phyloP scores from a whole-genome alignment of 1,139 yeast species.

The Blastobotrys proliferans region DNA sequence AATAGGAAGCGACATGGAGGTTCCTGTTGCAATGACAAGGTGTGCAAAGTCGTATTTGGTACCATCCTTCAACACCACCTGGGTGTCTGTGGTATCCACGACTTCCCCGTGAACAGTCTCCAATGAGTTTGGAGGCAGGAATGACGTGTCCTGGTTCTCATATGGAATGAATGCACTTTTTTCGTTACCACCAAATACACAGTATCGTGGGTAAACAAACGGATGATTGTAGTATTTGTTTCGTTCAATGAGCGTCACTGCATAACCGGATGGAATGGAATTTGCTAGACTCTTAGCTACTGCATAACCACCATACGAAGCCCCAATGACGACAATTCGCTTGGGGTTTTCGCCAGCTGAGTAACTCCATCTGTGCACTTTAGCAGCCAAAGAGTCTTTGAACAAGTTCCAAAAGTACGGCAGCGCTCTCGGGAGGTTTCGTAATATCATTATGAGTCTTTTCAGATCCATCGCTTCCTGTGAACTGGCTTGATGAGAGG shows the following conservation, averaged over 20 bases:
- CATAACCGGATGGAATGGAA: constrained; percentile 14
- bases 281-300: constrained; percentile 15
- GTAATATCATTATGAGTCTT: not conserved
- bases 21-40: constrained; percentile 18
- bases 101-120: constrained; percentile 4
- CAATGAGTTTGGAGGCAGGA: constrained; percentile 10
- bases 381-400: not conserved
- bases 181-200: constrained; percentile 16
- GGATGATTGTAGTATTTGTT: constrained; percentile 15
- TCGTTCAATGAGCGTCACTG: constrained; percentile 16
- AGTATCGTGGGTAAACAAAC: constrained; percentile 19
- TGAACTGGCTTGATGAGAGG: too few relatives aligned
- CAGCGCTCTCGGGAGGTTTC: not conserved
- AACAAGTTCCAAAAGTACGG: not conserved
- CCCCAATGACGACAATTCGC: constrained; percentile 19
- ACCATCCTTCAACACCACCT: not conserved
- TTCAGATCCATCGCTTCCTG: not conserved
- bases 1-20: constrained; percentile 11
- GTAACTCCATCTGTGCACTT: constrained; percentile 8
- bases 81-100: constrained; percentile 4
- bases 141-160: constrained; percentile 2
- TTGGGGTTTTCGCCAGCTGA: constrained; percentile 16
- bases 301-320: constrained; percentile 19
- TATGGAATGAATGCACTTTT: constrained; percentile 17
- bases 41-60: constrained; percentile 3